These are phyloP conservation scores for Agarophyton chilense DNA, from an alignment of 23 red algal species.

Conservation along the genomic window DNA sequence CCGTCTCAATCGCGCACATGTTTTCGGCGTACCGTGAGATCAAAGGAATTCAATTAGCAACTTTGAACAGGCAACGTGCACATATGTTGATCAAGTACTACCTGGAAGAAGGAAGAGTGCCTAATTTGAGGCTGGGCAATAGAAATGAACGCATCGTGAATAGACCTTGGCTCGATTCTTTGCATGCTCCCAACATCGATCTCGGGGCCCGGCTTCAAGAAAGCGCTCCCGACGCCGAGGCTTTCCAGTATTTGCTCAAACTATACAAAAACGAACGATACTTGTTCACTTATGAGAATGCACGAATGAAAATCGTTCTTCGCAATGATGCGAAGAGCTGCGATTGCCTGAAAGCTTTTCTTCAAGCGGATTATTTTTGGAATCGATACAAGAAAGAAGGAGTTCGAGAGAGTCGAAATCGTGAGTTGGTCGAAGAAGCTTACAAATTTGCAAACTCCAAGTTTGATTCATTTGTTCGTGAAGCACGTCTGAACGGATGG, in stretches of 20 bases:
- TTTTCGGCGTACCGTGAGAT: conserved; percentile 86
- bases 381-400: conserved; percentile 76
- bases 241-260: conserved; percentile 75
- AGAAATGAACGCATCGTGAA: conserved; percentile 84
- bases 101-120: conserved; percentile 71
- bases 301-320: conserved; percentile 85
- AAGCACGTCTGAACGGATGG: conserved; percentile 73
- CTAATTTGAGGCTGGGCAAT: conserved; percentile 76
- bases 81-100: conserved; percentile 94
- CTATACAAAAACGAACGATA: conserved; percentile 86
- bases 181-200: conserved; percentile 92
- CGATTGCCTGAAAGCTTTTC: conserved; percentile 87
- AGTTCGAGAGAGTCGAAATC: conserved; percentile 70
- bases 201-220: conserved; percentile 84
- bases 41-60: conserved; percentile 90
- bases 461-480: conserved; percentile 83
- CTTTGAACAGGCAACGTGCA: conserved; percentile 89
- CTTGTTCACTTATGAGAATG: conserved; percentile 82
- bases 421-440: conserved; percentile 80
- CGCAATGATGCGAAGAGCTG: conserved; percentile 82
- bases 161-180: conserved; percentile 89
- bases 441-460: conserved; percentile 69
- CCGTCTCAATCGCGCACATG: conserved; percentile 84
- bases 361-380: conserved; percentile 95
- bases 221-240: conserved; percentile 88